These are phyloP conservation scores for Carnegiea gigantea DNA, from an alignment of 179 eudicot genomes.

Conservation along the genomic window DNA sequence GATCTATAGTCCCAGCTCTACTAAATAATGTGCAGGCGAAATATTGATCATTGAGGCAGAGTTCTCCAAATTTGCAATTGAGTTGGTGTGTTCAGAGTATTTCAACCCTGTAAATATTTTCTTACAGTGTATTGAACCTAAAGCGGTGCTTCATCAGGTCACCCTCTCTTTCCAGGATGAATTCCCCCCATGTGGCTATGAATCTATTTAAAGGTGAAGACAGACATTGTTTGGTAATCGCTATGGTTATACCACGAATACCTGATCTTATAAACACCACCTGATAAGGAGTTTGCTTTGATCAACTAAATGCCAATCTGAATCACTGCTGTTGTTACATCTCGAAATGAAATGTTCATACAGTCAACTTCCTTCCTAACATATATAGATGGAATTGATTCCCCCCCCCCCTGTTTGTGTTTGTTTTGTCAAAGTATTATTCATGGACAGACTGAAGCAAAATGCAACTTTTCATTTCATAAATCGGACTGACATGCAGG, in stretches of 20 bases:
- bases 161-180: too few species aligned
- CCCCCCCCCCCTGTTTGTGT: neutral
- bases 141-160: too few species aligned
- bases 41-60: neutral
- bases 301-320: neutral
- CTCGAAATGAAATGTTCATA: neutral
- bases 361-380: neutral
- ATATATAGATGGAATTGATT: neutral
- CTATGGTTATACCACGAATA: neutral
- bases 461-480: neutral
- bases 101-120: too few species aligned
- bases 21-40: too few species aligned
- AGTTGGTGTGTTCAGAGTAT: too few species aligned
- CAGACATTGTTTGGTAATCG: neutral
- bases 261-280: neutral
- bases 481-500: conserved; percentile 35
- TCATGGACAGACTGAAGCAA: neutral
- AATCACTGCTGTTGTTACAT: neutral
- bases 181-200: neutral
- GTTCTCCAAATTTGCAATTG: neutral
- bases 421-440: conserved; percentile 3
- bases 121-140: too few species aligned
- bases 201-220: neutral
- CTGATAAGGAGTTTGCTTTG: neutral
- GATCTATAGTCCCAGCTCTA: too few species aligned